Conservation (phyloP, 148 eudicot genomes). For the Hydrangea macrophylla region DNA sequence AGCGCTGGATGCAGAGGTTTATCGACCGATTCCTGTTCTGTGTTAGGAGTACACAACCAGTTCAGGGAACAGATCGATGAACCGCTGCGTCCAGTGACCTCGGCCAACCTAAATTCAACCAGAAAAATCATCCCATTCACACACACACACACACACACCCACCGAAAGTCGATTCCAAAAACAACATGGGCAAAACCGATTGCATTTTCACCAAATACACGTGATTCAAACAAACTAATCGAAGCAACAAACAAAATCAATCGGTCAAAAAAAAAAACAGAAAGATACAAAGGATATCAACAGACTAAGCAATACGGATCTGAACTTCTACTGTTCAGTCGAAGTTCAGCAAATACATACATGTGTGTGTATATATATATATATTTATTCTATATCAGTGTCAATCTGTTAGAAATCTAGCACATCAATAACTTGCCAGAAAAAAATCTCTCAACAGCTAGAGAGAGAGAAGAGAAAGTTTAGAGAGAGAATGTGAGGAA, state of each 20-base stretch:
- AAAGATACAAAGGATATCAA: not conserved
- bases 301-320: not conserved
- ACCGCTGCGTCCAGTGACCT: slow-evolving; percentile 88
- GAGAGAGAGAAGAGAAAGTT: slow-evolving; percentile 1
- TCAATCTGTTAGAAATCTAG: not conserved
- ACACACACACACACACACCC: not conserved
- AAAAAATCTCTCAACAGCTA: too few species aligned
- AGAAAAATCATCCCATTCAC: not conserved
- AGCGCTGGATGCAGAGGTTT: slow-evolving; percentile 95
- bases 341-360: not conserved
- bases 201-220: not conserved
- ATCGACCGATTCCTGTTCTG: slow-evolving; percentile 67
- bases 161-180: not conserved
- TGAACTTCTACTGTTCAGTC: not conserved
- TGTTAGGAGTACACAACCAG: not conserved
- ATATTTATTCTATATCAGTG: not conserved
- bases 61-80: slow-evolving; percentile 74
- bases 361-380: not conserved
- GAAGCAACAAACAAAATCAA: not conserved
- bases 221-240: too few species aligned
- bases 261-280: not conserved
- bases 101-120: slow-evolving; percentile 13
- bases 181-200: not conserved
- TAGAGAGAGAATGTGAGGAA: not conserved
- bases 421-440: not conserved